phyloP scores from a whole-genome alignment of 306 rosid species.

The Crotalaria pallida region DNA sequence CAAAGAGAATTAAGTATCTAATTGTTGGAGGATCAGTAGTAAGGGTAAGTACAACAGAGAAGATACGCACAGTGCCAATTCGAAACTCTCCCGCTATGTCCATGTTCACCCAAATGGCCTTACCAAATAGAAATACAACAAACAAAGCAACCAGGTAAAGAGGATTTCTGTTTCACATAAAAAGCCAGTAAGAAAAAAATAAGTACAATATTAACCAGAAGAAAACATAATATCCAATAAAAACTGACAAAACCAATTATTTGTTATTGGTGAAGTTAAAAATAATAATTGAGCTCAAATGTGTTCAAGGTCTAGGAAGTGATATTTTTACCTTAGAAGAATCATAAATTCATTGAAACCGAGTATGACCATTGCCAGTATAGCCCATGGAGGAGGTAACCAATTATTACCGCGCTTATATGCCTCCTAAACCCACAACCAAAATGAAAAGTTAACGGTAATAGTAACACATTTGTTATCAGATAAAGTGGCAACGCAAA shows the following conservation, averaged over 20 bases:
- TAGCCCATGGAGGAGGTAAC: constrained; percentile 96
- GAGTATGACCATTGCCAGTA: constrained; percentile 59
- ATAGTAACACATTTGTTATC: not conserved
- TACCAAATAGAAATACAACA: constrained; percentile 53
- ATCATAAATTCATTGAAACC: constrained; percentile 80
- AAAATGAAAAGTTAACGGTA: not conserved
- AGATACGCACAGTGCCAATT: constrained; percentile 64
- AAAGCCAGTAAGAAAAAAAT: not conserved
- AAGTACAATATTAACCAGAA: constrained; percentile 9
- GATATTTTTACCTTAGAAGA: constrained; percentile 57
- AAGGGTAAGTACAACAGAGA: not conserved
- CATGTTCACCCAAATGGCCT: constrained; percentile 80
- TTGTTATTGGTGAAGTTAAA: too few relatives aligned
- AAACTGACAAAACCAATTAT: not conserved
- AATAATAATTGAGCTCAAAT: not conserved
- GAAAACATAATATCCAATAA: not conserved
- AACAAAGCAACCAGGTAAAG: constrained; percentile 53
- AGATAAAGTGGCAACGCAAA: not conserved
- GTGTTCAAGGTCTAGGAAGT: not conserved
- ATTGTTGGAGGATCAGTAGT: not conserved
- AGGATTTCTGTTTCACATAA: constrained; percentile 67
- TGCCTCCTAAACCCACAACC: constrained; percentile 63
- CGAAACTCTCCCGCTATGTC: constrained; percentile 60
- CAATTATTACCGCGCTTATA: constrained; percentile 67
- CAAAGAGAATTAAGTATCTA: not conserved